A percentile compares a stretch with the other conserved stretches of the same genome.
Conservation (phyloP, 345 rosid species). For the Balakata baccata region DNA sequence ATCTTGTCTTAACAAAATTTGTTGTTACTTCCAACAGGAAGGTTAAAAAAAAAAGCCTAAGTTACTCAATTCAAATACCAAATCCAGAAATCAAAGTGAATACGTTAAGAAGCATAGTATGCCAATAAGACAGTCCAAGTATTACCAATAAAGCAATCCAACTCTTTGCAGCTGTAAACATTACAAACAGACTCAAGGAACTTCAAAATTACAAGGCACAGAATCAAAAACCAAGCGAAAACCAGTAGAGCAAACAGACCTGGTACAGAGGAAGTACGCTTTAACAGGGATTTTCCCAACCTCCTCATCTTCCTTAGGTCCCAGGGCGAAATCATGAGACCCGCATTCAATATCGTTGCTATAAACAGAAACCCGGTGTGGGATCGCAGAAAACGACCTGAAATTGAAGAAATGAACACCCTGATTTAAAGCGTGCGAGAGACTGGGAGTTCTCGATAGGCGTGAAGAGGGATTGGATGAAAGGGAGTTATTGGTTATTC, state of each 20-base stretch:
- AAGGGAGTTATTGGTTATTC: slow-evolving; percentile 15
- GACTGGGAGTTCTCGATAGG: not conserved
- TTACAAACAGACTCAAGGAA: not conserved
- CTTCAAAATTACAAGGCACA: not conserved
- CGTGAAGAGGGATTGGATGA: slow-evolving; percentile 6
- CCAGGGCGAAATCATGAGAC: slow-evolving; percentile 31
- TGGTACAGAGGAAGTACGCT: slow-evolving; percentile 79
- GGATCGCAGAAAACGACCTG: slow-evolving; percentile 54
- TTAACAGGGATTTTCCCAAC: slow-evolving; percentile 67
- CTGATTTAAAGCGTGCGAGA: slow-evolving; percentile 5
- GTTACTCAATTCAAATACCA: not conserved
- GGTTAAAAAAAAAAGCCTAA: no score
- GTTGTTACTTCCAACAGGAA: no score
- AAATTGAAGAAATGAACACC: slow-evolving; percentile 14
- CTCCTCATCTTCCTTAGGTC: slow-evolving; percentile 53
- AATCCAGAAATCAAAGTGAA: not conserved
- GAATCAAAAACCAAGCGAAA: not conserved
- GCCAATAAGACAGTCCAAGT: no score
- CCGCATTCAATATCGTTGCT: slow-evolving; percentile 48
- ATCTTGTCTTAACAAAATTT: no score
- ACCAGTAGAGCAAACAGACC: slow-evolving; percentile 35
- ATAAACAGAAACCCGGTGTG: slow-evolving; percentile 52
- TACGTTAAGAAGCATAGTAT: no score
- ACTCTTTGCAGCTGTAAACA: no score
- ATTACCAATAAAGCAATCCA: no score